Evolutionary conservation across 2,329 filamentous ascomycete species (phyloP), one percentile per base, ranked within the genome.

Genomic region (Monilinia fructigena): DNA sequence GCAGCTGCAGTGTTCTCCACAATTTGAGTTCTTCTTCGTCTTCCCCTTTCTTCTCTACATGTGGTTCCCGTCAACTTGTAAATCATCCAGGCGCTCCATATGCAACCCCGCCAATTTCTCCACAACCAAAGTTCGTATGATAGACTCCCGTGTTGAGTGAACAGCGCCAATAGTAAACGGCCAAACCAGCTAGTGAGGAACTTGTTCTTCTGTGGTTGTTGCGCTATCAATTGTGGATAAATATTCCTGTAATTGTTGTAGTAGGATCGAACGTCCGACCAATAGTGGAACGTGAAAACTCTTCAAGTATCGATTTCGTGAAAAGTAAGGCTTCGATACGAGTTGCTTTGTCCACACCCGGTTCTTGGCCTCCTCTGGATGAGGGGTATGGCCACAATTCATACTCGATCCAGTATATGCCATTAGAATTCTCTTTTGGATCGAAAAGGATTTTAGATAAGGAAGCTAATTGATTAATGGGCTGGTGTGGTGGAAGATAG

Each of bases 351-450:
- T 69, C 66, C 18, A 70, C 50, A 3, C 18, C 18, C 3, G 55
- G 7, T 26, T 66, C 66, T 48, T 48, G 47, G 3, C n/a, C 11
- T 4, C 6, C 40, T n/a, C 50, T 50, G 6, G 38, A 63, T 50
- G 47, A 55, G 12, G 70, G 67, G 53, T 68, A 68, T 5, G 65
- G 67, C 35, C 72, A 66, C 11, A 74, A 48, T 47, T 63, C 48
- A 48, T 70, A 66, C 55, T 73, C 66, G 10, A 74, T 68, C 55
- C 61, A 66, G 47, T 72, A 72, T 10, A 71, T 52, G 63, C 70
- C 69, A 35, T 70, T 68, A 7, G 68, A 60, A 54, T 72, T 70
- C 2, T 58, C 28, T 3, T n/a, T 42, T 10, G 70, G 69, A 20
- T 73, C 66, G 4, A 72, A 59, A 14, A 4, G 18, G 3, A 54